Base-by-base conservation (phyloP, 2,329 filamentous ascomycete species). In the Neonectria ditissima region DNA sequence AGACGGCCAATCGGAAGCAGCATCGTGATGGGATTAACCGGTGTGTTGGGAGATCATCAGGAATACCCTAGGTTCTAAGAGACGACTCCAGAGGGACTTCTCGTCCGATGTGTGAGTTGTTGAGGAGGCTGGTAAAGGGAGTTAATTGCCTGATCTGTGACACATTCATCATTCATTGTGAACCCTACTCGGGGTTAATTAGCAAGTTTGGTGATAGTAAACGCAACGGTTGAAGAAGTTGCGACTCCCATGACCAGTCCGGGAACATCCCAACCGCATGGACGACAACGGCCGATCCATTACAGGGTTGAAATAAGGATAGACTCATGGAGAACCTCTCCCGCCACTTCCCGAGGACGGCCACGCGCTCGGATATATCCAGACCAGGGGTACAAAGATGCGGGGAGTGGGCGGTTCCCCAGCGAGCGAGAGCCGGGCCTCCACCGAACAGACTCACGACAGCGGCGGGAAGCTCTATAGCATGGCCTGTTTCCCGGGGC, bases 251-350 rank as follows among this genome's bases (percentile, higher is more conserved):
- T 4, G 24, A 28, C 22, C 16, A 47, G 20, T 2, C 16, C 44
- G 5, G 14, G 28, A 28, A 28, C 9, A 14, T n/a, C 44, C 14
- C 22, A 16, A 47, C 13, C 14, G 11, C 10, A 34, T 30, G 14
- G 51, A 16, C 4, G 32, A 20, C 24, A 4, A 13, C 22, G 30
- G 55, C 43, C 28, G 55, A 59, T 59, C 55, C 37, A 34, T 16
- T 16, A 51, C n/a, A 52, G 26, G 47, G 47, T 52, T 59, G 37
- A 52, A 59, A 44, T 52, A 45, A 37, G 55, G 47, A 59, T 59
- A 59, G 48, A 44, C 37, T 44, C 8, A 13, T 51, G 55, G 43
- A 24, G 43, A 45, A 45, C 7, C 22, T 14, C 44, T 47, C 47
- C 28, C 34, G 48, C 16, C 48, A 41, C 20, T 51, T 59, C 34